A percentile compares a stretch with the other conserved stretches of the same genome.
These are phyloP conservation scores for Beauveria caledonica DNA, from an alignment of 2,329 filamentous ascomycete species.

Conservation along the genomic window DNA sequence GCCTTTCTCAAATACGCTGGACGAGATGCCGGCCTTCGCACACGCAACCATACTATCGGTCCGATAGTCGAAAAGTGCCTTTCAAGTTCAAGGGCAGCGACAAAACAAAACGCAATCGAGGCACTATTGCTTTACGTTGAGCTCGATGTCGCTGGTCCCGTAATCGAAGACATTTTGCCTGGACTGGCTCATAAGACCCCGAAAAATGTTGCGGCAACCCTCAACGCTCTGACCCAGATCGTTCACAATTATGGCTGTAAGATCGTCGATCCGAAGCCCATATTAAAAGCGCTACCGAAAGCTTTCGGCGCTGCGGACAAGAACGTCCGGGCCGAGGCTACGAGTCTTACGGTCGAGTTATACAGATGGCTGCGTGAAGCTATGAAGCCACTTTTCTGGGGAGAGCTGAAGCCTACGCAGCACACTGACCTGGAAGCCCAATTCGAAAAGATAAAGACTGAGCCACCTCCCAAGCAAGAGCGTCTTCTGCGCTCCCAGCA, in stretches of 20 bases:
- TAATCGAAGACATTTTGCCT: constrained; percentile 85
- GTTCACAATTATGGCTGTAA: constrained; percentile 95
- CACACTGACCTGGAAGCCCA: constrained; percentile 88
- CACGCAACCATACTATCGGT: constrained; percentile 64
- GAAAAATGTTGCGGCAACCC: constrained; percentile 67
- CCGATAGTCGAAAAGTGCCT: constrained; percentile 89
- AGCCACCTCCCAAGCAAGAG: constrained; percentile 82
- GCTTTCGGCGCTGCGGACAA: constrained; percentile 96
- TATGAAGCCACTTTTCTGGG: constrained; percentile 98
- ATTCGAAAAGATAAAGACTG: constrained; percentile 88
- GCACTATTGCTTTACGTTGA: constrained; percentile 84
- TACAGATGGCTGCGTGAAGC: constrained; percentile 96
- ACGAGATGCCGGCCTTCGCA: constrained; percentile 67
- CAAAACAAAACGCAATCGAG: constrained; percentile 80
- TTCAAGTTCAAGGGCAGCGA: constrained; percentile 76
- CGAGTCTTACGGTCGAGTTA: constrained; percentile 83
- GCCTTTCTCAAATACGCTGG: constrained; percentile 90
- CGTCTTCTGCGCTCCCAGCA: constrained; percentile 83
- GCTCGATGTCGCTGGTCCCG: constrained; percentile 72
- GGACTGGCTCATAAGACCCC: constrained; percentile 80
- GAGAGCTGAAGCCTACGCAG: constrained; percentile 88
- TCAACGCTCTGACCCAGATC: constrained; percentile 71
- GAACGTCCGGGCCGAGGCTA: constrained; percentile 90
- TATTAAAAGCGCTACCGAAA: constrained; percentile 81
- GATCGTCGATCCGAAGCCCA: constrained; percentile 83